These are phyloP conservation scores for Penicillium sp. DNA, from an alignment of 2,329 filamentous ascomycete genomes.

Conservation along the genomic window DNA sequence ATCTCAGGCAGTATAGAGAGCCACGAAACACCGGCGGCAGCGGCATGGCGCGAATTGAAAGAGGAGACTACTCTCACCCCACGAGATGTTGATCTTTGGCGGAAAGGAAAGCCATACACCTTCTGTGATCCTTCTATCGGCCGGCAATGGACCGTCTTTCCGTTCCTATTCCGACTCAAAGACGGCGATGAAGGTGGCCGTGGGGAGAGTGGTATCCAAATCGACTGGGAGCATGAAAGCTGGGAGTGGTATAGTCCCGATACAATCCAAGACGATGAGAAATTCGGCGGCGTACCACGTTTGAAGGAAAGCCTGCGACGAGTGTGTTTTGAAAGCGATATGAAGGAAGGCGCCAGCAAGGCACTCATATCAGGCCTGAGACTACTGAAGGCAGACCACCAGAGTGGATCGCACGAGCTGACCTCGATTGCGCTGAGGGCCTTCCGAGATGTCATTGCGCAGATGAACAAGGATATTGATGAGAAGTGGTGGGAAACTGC, in stretches of 20 bases:
- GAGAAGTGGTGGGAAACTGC: constrained; percentile 54
- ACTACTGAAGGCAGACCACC: constrained; percentile 53
- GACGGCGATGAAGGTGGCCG: constrained; percentile 24
- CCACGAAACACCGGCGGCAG: constrained; percentile 53
- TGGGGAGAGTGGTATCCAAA: constrained; percentile 48
- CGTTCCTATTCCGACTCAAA: constrained; percentile 56
- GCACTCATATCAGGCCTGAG: constrained; percentile 49
- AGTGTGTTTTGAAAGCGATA: constrained; percentile 57
- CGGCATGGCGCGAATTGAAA: constrained; percentile 60
- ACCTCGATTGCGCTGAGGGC: constrained; percentile 52
- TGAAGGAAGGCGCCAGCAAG: constrained; percentile 46
- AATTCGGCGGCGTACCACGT: constrained; percentile 55
- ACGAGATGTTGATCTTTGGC: constrained; percentile 49
- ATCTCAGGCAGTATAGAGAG: constrained; percentile 61
- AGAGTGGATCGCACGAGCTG: constrained; percentile 59
- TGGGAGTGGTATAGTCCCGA: constrained; percentile 58
- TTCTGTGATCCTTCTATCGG: constrained; percentile 54
- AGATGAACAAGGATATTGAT: constrained; percentile 18
- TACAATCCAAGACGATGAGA: constrained; percentile 46
- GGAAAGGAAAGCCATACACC: constrained; percentile 57
- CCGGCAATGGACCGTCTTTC: constrained; percentile 61
- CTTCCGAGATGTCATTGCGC: constrained; percentile 46
- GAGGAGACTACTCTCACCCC: constrained; percentile 60
- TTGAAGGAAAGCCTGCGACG: constrained; percentile 57
- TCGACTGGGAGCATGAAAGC: constrained; percentile 62